Evolutionary conservation across 495 filamentous ascomycete species (phyloP), one percentile per base, ranked within the genome.

Genomic region (Trichoderma asperelloides): DNA sequence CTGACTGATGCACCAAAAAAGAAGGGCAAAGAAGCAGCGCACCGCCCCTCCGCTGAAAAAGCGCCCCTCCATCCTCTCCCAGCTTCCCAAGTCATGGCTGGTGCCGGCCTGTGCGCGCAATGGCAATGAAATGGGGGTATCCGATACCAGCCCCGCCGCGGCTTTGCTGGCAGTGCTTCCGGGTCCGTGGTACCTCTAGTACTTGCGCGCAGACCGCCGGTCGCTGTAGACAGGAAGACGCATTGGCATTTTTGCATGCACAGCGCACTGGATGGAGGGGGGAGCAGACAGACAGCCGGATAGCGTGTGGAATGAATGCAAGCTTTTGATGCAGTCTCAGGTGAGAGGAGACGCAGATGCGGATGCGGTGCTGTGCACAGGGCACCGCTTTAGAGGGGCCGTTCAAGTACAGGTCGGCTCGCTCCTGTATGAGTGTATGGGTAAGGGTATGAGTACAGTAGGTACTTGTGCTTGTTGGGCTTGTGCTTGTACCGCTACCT

Each of bases 121-220:
- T 60, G 55, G 23, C 27, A 25, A 28, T 37, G 33, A 37, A 37
- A 37, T 30, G 55, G 55, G 55, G 27, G 55, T 60, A 60, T 30
- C 25, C 55, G 55, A 25, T 60, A 60, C 43, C 55, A 60, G 55
- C 55, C 55, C 55, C 55, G 55, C 55, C 55, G 27, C 23, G 55
- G 23, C 55, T 60, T 60, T 25, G 55, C 55, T 60, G 55, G 55
- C 55, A 60, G 23, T 60, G 55, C 55, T 60, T 30, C 55, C 55
- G 55, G 55, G 55, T 60, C 55, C 21, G 55, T 60, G 55, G 55
- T 60, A 60, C 49, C 3, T 8, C 33, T 37, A 37, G 33, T 37
- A 37, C 33, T 6, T 33, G 6, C 30, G 11, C 47, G 55, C 55
- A 60, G 55, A 60, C 55, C 55, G 55, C 55, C 55, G 25, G 55